These are phyloP conservation scores for Thraustotheca clavata DNA, from an alignment of 352 stramenopile species.

Conservation along the genomic window DNA sequence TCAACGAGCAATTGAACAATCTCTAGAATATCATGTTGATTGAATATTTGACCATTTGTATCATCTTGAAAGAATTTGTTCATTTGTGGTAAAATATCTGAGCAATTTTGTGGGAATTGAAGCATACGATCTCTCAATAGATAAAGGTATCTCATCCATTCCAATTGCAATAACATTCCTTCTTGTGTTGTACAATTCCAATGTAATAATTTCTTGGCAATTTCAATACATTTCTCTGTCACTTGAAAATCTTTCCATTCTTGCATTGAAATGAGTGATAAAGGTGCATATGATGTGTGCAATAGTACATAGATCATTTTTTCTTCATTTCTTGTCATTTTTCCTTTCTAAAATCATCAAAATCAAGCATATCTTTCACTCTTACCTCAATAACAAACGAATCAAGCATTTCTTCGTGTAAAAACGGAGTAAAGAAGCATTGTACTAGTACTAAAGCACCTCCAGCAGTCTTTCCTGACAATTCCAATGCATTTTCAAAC, in stretches of 20 bases:
- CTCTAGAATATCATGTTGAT: not conserved
- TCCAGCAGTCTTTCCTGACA: not conserved
- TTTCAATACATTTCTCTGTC: conserved; percentile 7
- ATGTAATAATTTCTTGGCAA: not conserved
- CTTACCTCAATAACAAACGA: conserved; percentile 3
- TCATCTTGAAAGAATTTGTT: not conserved
- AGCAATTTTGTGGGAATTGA: conserved; percentile 1
- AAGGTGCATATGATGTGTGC: conserved; percentile 18
- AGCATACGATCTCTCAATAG: conserved; percentile 17
- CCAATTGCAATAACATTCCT: conserved; percentile 1
- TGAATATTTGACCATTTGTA: not conserved
- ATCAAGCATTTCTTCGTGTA: not conserved
- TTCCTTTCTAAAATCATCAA: too few relatives aligned
- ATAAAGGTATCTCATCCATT: conserved; percentile 18
- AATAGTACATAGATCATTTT: conserved; percentile 14
- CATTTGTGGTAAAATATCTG: conserved; percentile 2
- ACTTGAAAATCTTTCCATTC: conserved; percentile 18
- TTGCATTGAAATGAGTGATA: conserved; percentile 6
- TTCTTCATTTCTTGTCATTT: too few relatives aligned
- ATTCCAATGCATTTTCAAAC: conserved; percentile 12
- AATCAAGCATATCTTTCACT: too few relatives aligned
- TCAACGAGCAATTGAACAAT: conserved; percentile 6
- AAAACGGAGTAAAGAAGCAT: conserved; percentile 10
- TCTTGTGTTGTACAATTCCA: not conserved
- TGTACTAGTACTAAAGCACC: conserved; percentile 5